Base-by-base conservation (phyloP, 192 early-diverging fungal species). In the Linnemannia elongata region DNA sequence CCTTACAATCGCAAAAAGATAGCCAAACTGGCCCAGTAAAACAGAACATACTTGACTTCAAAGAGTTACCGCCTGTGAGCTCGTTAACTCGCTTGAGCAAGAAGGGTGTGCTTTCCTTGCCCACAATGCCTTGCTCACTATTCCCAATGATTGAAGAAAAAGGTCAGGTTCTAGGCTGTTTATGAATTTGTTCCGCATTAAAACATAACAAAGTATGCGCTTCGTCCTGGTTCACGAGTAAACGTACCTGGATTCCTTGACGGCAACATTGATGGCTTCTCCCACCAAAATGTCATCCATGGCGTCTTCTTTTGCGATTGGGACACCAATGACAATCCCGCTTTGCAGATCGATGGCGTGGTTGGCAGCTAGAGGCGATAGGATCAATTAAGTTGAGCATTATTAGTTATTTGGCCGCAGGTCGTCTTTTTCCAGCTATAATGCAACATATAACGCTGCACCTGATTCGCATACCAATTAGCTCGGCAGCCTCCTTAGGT, bases 21-120 rank as follows among this genome's bases (percentile, higher is more conserved):
- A 36, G 9, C 17, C 17, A 20, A 52, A 33, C 10, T 13, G 35
- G 10, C 1, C 27, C 6, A 47, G 18, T 17, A 73, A 20, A 71
- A 57, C 60, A 36, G 24, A 66, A 55, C 20, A 47, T 93, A 96
- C 95, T 97, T 45, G 97, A 89, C 52, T 90, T 85, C 44, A 97
- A 89, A 33, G 97, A 98, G 41, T 92, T 90, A 42, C 97, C 98
- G 22, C 89, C 86, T 18, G 97, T 99, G n/a, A 97, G 70, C 77
- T 97, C 94, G 36, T 91, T 91, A 0, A 99, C 94, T 44, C 95
- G 93, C 72, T 94, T 93, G n/a, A 99, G 92, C 81, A 99, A 85
- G 87, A 96, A 99, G 6, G 98, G 98, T 6, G 98, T 99, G 66
- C 93, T 91, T 52, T 97, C 96, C 84, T 98, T 98, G 73, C 98